Percentiles rank a stretch among this genome's conserved stretches.
Evolutionary conservation across 805 yeast genomes (phyloP).

Genomic region (Candida glaebosa): DNA sequence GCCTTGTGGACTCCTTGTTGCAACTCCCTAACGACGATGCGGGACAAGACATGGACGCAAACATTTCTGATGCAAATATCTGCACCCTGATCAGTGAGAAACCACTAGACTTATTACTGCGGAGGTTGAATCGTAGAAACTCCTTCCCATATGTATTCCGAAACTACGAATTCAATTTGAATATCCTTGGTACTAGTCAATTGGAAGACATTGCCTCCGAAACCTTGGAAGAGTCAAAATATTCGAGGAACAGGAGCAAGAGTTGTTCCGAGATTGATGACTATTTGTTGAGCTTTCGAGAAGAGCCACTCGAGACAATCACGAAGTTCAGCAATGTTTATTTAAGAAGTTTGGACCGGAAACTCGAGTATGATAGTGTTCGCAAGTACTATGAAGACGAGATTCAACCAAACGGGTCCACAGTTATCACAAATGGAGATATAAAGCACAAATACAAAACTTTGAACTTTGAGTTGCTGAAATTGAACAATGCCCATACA

Average conservation of each 20-base stretch:
- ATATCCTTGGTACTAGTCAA: slow-evolving; percentile 11
- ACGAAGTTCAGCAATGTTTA: slow-evolving; percentile 17
- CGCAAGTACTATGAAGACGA: slow-evolving; percentile 12
- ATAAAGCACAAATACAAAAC: slow-evolving; percentile 20
- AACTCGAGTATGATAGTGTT: slow-evolving; percentile 20
- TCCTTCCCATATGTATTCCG: slow-evolving; percentile 25
- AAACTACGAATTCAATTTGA: slow-evolving; percentile 14
- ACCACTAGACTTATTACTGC: slow-evolving; percentile 9
- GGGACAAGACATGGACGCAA: background rate
- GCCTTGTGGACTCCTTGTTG: slow-evolving; percentile 17
- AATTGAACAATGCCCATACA: slow-evolving; percentile 22
- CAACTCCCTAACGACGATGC: slow-evolving; percentile 12
- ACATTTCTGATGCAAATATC: slow-evolving; percentile 1
- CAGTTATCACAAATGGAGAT: slow-evolving; percentile 9
- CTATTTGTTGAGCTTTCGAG: slow-evolving; percentile 1
- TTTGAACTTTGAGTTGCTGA: slow-evolving; percentile 28
- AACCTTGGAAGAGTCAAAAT: background rate
- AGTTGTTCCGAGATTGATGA: slow-evolving; percentile 6
- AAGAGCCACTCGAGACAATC: slow-evolving; percentile 10
- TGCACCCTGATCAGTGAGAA: background rate
- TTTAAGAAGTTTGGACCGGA: slow-evolving; percentile 13
- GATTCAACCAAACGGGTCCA: background rate
- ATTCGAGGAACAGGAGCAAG: slow-evolving; percentile 2
- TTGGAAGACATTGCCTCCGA: background rate
- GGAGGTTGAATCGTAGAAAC: slow-evolving; percentile 23